Base-by-base conservation (phyloP, 768 basidiomycete species). In the Lactarius sp. region DNA sequence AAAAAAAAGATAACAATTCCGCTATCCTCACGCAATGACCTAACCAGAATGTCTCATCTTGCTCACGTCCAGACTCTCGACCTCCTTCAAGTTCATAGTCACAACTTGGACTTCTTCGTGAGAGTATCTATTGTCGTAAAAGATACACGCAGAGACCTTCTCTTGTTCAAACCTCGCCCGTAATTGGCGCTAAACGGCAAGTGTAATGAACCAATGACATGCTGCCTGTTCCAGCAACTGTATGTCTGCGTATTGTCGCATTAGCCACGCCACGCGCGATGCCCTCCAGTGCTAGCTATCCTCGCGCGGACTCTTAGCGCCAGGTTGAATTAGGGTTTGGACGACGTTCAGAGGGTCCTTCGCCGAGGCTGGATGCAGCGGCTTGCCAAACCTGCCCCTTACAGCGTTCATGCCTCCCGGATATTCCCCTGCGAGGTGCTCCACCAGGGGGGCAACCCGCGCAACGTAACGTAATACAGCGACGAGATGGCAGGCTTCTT, bases 401-500 rank as follows among this genome's bases (percentile, higher is more conserved):
- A 4, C 2, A 16, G 9, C 33, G 18, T 57, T 52, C 33, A 62
- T 44, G 12, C 7, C 13, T 0, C 7, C 49, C 16, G 55, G 55
- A 12, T 42, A 31, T 50, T 46, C 42, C 31, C 22, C 49, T 13
- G 50, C 53, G 36, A 65, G 59, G 42, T 60, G 60, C 18, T 44
- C 16, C 22, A 65, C 53, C 13, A 65, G 34, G 22, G 9, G 34
- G 27, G 63, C 54, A 65, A 31, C 33, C 59, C 63, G 34, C 53
- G 46, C 20, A 55, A 8, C 20, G 59, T 51, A 27, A 59, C 59
- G 47, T 60, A 65, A 22, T 65, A 65, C n/a, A 65, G n/a, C 34
- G 53, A 12, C 5, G 54, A 52, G 12, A 46, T 44, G 1, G 22
- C 46, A 0, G 57, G 57, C 9, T 47, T 56, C 27, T 51, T 50